phyloP scores from a whole-genome alignment of 306 rosid genomes.

The Quercus robur region DNA sequence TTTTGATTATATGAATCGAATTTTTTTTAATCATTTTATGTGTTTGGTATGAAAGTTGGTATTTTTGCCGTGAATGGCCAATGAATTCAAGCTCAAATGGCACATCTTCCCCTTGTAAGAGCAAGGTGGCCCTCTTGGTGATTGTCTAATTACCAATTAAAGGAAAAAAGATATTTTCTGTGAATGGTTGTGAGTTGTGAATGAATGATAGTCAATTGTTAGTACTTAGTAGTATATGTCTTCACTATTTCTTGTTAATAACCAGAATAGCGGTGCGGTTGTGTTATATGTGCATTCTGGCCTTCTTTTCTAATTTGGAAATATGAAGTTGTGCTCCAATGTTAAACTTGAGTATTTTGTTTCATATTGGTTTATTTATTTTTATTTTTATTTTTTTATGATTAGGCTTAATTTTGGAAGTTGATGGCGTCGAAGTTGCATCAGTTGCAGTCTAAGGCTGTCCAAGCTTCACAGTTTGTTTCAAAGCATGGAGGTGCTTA shows the following conservation, averaged over 20 bases:
- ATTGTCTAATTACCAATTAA: too few species aligned
- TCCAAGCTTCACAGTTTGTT: slow-evolving; percentile 69
- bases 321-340: neutral
- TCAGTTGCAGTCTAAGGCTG: slow-evolving; percentile 74
- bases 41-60: neutral
- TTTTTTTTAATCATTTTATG: too few species aligned
- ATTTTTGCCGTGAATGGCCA: neutral
- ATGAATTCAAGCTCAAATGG: too few species aligned
- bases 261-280: neutral
- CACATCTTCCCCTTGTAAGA: too few species aligned
- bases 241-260: neutral
- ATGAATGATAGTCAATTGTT: neutral
- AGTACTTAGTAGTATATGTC: neutral
- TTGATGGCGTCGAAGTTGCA: slow-evolving; percentile 74
- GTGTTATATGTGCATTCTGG: neutral
- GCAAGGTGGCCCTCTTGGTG: too few species aligned
- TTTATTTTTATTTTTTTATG: too few species aligned
- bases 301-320: neutral
- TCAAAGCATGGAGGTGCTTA: slow-evolving; percentile 59
- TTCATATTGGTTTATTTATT: neutral
- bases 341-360: neutral
- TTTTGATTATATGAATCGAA: neutral
- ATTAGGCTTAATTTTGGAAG: slow-evolving; percentile 22
- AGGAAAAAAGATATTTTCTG: too few species aligned
- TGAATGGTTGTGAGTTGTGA: neutral